Base-by-base conservation (phyloP, 1,139 yeast species). In the Suhomyces atakaporum region DNA sequence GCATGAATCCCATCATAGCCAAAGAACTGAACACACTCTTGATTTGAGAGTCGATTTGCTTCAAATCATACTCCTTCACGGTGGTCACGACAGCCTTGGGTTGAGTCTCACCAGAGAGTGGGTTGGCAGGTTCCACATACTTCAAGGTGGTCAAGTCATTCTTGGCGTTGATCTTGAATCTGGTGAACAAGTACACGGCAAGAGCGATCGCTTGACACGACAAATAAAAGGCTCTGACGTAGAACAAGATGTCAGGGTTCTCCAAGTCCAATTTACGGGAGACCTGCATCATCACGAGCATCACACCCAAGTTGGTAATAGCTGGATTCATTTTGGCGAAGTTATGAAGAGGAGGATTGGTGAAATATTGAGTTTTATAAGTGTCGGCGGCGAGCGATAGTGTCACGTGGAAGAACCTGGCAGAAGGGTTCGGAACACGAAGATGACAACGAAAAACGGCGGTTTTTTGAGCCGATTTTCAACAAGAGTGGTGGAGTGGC, bases 1-100 rank as follows among this genome's bases (percentile, higher is more conserved):
- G 98, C 97, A 92, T 90, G 81, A 92, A 86, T 22, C 84, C 96
- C 94, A 94, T 90, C 97, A 94, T 90, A 56, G 96, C 97, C 54
- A 89, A 65, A 46, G 95, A 87, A 50, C 94, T 85, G 75, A 84
- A 82, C 49, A 89, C 78, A 47, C 95, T 75, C 69, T 85, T 87
- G 64, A 90, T 77, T 46, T 88, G 83, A 35, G 77, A 43, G 60
- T 85, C 82, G 47, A 90, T 77, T 70, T 92, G 97, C 62, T 81
- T 76, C 61, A 88, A 76, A 64, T 92, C 99, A 71, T 92, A 94
- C 54, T 92, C 97, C 73, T 81, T 88, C 48, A 89, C 89, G 38
- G 97, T 89, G 54, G 97, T 89, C 47, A 90, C 86, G 43, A 87
- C 77, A 55, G 85, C 83, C 58, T 75, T 76, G 51, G 88, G 87